Percentiles rank a stretch among this genome's conserved stretches.
These are phyloP conservation scores for Ogataea kodamae DNA, from an alignment of 805 yeast species.

Conservation along the genomic window DNA sequence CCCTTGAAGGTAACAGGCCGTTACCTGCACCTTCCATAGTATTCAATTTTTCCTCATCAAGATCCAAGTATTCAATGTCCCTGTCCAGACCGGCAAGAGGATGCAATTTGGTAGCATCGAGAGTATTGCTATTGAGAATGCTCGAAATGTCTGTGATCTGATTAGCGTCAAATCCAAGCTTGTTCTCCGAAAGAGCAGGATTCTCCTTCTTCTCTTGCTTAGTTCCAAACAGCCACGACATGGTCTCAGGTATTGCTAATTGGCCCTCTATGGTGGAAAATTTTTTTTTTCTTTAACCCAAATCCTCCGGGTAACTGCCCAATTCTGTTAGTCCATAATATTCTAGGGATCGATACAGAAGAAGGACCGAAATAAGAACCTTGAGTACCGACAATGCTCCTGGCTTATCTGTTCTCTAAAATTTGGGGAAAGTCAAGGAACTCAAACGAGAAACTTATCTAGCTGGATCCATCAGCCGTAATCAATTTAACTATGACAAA, in stretches of 20 bases:
- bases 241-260: slow-evolving; percentile 15
- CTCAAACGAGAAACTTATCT: too few relatives aligned
- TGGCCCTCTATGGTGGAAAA: slow-evolving; percentile 4
- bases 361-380: too few relatives aligned
- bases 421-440: too few relatives aligned
- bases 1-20: slow-evolving; percentile 91
- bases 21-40: slow-evolving; percentile 77
- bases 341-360: slow-evolving; percentile 8
- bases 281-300: slow-evolving; percentile 2
- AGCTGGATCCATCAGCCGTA: too few relatives aligned
- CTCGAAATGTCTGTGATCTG: slow-evolving; percentile 60
- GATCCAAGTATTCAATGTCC: slow-evolving; percentile 84
- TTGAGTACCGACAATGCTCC: too few relatives aligned
- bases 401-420: too few relatives aligned
- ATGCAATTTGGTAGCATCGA: slow-evolving; percentile 73
- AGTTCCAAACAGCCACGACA: slow-evolving; percentile 54
- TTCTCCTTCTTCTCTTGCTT: slow-evolving; percentile 13
- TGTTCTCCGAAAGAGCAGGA: slow-evolving; percentile 2
- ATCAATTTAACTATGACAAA: too few relatives aligned
- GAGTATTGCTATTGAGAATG: slow-evolving; percentile 55
- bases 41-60: slow-evolving; percentile 78
- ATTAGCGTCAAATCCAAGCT: slow-evolving; percentile 8
- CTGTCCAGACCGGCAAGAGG: slow-evolving; percentile 91
- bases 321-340: slow-evolving; percentile 4
- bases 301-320: slow-evolving; percentile 10